Evolutionary conservation across 805 yeast genomes (phyloP), one percentile per base, ranked within the genome.

Genomic region (Myxozyma lipomycoides): DNA sequence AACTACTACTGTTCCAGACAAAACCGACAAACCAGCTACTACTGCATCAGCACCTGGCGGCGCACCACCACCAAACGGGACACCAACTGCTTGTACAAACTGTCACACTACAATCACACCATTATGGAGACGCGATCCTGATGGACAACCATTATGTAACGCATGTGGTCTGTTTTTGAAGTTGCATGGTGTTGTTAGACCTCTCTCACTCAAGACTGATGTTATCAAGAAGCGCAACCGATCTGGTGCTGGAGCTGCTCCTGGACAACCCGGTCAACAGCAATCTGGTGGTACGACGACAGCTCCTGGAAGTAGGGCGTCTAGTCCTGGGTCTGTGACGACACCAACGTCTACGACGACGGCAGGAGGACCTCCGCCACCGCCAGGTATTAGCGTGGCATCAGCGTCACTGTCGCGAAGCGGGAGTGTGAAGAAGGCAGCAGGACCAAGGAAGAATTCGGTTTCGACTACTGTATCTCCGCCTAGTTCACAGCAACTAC

Each of bases 101-200:
- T 91, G 98, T 68, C 83, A 84, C 62, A 91, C 98, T 0, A 81
- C 78, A 56, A 89, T 95, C 17, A 91, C 98, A 0, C 98, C 98
- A 1, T 68, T 91, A 17, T 91, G 98, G 98, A 74, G 98, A 61
- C 75, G 97, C 44, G 87, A 88, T 61, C 89, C 95, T 0, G 86
- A 86, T 52, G 97, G 97, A 1, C 84, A 86, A 62, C 95, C 96
- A 0, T 72, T 91, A 52, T 91, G 98, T 70, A 91, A 91, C 67
- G 98, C 98, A 0, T 91, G 98, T 72, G 98, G 98, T 0, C 72
- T 91, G 53, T 91, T 91, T 62, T 76, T 86, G 63, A 91, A 91
- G 67, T 73, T 91, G 22, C 98, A 91, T 63, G 98, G 97, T n/a
- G 91, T 88, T 2, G 95, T 87, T 55, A 74, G 98, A 51, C 98